Conservation (phyloP, 352 stramenopile species). For the Halophytophthora batemanensis region DNA sequence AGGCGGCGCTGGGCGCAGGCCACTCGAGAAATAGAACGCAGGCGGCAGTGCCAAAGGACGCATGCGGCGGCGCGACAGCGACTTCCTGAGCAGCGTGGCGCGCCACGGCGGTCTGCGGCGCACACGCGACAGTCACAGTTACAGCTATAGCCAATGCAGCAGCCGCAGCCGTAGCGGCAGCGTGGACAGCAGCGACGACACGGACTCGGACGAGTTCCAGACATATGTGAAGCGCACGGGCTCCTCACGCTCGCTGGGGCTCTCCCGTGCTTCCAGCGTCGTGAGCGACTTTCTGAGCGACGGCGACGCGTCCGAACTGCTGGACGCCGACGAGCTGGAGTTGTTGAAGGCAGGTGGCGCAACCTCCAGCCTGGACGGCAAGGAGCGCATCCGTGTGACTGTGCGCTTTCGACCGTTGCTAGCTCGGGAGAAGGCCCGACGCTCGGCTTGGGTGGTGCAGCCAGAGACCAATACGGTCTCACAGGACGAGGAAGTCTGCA, state of each 20-base stretch:
- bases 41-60: too few relatives aligned
- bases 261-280: not conserved
- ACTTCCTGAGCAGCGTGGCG: slow-evolving; percentile 15
- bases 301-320: slow-evolving; percentile 26
- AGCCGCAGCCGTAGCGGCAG: slow-evolving; percentile 33
- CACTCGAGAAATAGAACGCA: too few relatives aligned
- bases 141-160: slow-evolving; percentile 34
- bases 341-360: slow-evolving; percentile 15
- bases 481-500: slow-evolving; percentile 14
- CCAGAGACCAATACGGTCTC: slow-evolving; percentile 28
- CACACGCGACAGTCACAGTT: slow-evolving; percentile 12
- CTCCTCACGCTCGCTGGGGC: not conserved
- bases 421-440: slow-evolving; percentile 26
- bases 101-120: not conserved
- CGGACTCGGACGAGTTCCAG: slow-evolving; percentile 5
- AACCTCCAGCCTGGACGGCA: slow-evolving; percentile 11
- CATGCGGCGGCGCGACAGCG: slow-evolving; percentile 31
- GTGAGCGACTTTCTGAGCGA: slow-evolving; percentile 20
- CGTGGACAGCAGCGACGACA: slow-evolving; percentile 32
- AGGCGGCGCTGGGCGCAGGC: too few relatives aligned
- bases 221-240: not conserved
- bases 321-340: slow-evolving; percentile 36
- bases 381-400: slow-evolving; percentile 35
- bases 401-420: slow-evolving; percentile 38
- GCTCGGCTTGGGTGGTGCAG: slow-evolving; percentile 32